A percentile compares a stretch with the other conserved stretches of the same genome.
Evolutionary conservation across 257 asterid genomes (phyloP).

Genomic region (Nicotiana knightiana): DNA sequence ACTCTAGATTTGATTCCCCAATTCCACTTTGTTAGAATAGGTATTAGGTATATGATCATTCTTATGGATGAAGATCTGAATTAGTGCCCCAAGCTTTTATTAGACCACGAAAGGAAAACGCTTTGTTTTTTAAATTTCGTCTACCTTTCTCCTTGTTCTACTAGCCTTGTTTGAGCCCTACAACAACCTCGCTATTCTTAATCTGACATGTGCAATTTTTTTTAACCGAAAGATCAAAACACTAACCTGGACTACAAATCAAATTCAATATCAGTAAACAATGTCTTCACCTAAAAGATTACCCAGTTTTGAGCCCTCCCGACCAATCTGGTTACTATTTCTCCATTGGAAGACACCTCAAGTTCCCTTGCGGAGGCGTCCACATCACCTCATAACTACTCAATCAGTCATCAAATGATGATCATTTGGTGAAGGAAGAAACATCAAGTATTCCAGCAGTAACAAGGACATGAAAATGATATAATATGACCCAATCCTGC

Average conservation of each 20-base stretch:
- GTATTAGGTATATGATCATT: neutral
- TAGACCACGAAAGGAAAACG: neutral
- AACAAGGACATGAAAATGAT: neutral
- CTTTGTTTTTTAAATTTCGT: neutral
- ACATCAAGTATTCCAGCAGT: slow-evolving; percentile 1
- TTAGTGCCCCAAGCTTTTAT: neutral
- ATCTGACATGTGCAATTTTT: neutral
- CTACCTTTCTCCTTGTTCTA: slow-evolving; percentile 1
- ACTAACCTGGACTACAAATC: neutral
- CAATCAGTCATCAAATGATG: neutral
- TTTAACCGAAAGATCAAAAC: neutral
- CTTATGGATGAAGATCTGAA: neutral
- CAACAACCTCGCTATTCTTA: neutral
- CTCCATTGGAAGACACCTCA: neutral
- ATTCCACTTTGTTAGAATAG: neutral
- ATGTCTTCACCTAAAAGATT: neutral
- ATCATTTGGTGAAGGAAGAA: neutral
- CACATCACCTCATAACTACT: slow-evolving; percentile 3
- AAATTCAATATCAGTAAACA: neutral
- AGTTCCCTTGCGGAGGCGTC: neutral
- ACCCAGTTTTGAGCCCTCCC: slow-evolving; percentile 3
- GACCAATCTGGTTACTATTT: neutral
- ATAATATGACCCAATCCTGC: neutral
- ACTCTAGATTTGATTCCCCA: neutral
- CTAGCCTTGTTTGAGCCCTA: neutral